Percentiles rank a stretch among this genome's conserved stretches.
phyloP scores from a whole-genome alignment of 2,329 filamentous ascomycete genomes.

The Fusarium sp. region DNA sequence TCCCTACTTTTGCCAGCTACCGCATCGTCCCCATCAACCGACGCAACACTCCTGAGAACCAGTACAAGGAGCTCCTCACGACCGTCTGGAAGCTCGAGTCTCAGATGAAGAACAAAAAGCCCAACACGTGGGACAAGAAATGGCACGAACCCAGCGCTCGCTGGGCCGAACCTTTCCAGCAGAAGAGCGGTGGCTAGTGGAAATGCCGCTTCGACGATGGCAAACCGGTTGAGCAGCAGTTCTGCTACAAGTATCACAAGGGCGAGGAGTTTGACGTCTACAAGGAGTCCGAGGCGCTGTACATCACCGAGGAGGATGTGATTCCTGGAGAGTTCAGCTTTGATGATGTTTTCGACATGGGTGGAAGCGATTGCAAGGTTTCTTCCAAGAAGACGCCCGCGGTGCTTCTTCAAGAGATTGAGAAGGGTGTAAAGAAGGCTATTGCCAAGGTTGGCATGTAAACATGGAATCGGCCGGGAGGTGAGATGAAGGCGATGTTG shows the following conservation, averaged over 20 bases:
- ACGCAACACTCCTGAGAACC: conserved; percentile 1
- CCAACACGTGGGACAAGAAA: conserved; percentile 39
- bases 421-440: conserved; percentile 25
- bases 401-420: conserved; percentile 20
- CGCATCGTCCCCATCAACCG: conserved; percentile 31
- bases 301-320: conserved; percentile 4
- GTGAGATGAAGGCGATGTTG: background rate
- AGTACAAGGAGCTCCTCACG: conserved; percentile 42
- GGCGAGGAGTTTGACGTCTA: background rate
- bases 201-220: conserved; percentile 46
- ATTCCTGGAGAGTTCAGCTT: conserved; percentile 19
- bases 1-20: conserved; percentile 27
- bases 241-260: conserved; percentile 35
- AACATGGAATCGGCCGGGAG: background rate
- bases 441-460: conserved; percentile 33
- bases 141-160: conserved; percentile 37
- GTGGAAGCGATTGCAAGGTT: background rate
- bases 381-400: conserved; percentile 17
- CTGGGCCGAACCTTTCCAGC: conserved; percentile 39
- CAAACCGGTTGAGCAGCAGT: conserved; percentile 33
- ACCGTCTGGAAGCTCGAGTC: conserved; percentile 36
- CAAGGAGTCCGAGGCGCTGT: background rate
- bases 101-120: conserved; percentile 8
- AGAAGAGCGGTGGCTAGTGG: conserved; percentile 48
- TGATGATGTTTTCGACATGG: conserved; percentile 23